Base-by-base conservation (phyloP, 345 rosid genomes). In the Clausena lansium region DNA sequence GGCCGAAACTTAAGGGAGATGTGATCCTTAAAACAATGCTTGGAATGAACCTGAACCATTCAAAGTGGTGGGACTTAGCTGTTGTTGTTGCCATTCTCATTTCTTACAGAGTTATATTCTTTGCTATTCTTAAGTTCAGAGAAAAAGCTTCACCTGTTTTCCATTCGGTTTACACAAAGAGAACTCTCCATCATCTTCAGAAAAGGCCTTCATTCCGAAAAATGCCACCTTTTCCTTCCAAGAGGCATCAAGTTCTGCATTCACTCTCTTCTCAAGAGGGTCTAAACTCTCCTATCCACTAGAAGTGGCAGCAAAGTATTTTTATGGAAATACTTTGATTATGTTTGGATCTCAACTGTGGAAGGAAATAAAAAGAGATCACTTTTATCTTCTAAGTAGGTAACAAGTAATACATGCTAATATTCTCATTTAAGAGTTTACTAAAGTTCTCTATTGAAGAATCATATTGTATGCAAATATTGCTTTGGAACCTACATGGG, bases 31-130 rank as follows among this genome's bases (percentile, higher is more conserved):
- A 83, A 39, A 70, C 71, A 22, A 81, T 84, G 73, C 88, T 92
- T n/a, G 92, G 91, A 24, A 77, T 90, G 32, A 67, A 77, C 22
- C 54, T 85, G 32, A 71, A 81, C 19, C 77, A 84, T 76, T 89
- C 92, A 9, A 92, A 92, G 76, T 90, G 97, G 97, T 92, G 89
- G 91, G 97, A 92, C 73, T 80, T 90, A n/a, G 87, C 87, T 10
- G 88, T 83, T 19, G 74, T 90, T 33, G 78, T 76, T 39, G 71
- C 74, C 35, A 88, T 89, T 69, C 82, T 90, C 50, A 32, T 90
- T 28, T 28, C 77, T 41, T 92, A 85, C 52, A 88, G 97, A 69
- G 54, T 88, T 63, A 78, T 90, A 8, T 92, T 92, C 85, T 87
- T 86, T 68, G 47, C 77, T n/a, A 85, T 90, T 57, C 90, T 90